Conservation (phyloP, 2,329 filamentous ascomycete genomes). For the Nigrospora osmanthi region DNA sequence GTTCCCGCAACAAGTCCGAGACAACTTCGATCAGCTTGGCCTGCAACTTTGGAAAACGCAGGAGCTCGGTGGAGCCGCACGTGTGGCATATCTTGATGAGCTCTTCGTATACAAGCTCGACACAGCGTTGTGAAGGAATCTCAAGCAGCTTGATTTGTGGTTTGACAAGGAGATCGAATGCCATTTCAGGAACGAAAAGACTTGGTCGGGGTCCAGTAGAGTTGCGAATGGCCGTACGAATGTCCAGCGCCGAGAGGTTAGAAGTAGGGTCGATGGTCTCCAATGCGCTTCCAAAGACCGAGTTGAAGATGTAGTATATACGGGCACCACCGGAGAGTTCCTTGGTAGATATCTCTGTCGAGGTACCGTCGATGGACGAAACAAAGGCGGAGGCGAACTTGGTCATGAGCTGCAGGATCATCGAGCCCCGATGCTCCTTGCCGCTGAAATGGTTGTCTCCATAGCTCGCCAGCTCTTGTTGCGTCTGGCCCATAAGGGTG, state of each 20-base stretch:
- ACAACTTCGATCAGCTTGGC: constrained; percentile 97
- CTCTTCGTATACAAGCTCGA: constrained; percentile 97
- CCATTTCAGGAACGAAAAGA: constrained; percentile 93
- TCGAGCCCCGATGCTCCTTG: constrained; percentile 89
- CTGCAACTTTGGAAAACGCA: constrained; percentile 85
- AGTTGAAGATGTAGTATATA: constrained; percentile 99
- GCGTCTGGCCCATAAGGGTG: constrained; percentile 98
- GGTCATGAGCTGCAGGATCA: constrained; percentile 96
- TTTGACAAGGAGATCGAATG: constrained; percentile 95
- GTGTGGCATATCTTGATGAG: constrained; percentile 99
- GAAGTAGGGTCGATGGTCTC: constrained; percentile 94
- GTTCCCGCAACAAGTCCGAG: constrained; percentile 86
- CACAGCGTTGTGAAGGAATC: constrained; percentile 88
- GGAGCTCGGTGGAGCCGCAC: constrained; percentile 89
- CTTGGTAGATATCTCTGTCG: constrained; percentile 96
- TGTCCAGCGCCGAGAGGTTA: constrained; percentile 90
- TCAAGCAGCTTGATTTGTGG: constrained; percentile 97
- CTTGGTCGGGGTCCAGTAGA: constrained; percentile 93
- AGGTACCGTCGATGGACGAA: constrained; percentile 96
- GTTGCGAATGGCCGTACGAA: constrained; percentile 94
- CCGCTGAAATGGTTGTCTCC: constrained; percentile 97
- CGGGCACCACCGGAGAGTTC: constrained; percentile 90
- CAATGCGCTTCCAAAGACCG: constrained; percentile 91
- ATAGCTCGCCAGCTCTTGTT: constrained; percentile 96
- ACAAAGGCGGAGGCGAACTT: constrained; percentile 97